Conservation (phyloP, 148 eudicot genomes). For the Cornus suecica region DNA sequence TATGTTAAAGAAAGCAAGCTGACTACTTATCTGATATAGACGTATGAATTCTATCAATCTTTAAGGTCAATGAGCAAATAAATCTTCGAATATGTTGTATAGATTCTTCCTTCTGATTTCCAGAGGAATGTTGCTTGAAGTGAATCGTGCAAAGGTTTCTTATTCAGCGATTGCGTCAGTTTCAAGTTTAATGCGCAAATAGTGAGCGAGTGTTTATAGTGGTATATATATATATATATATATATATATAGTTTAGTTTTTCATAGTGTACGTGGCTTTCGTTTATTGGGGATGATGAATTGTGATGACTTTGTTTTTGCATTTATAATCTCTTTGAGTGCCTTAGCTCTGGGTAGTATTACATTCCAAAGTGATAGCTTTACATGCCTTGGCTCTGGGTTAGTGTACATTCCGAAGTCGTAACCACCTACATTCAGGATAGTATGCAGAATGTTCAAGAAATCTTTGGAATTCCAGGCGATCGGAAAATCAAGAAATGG, state of each 20-base stretch:
- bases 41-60: not conserved
- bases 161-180: too few relatives aligned
- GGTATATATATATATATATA: too few relatives aligned
- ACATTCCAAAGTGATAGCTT: not conserved
- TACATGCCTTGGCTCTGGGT: not conserved
- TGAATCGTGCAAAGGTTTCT: too few relatives aligned
- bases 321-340: not conserved
- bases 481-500: too few relatives aligned
- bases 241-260: too few relatives aligned
- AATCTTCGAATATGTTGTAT: too few relatives aligned
- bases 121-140: too few relatives aligned
- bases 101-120: too few relatives aligned
- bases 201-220: not conserved
- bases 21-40: not conserved
- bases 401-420: not conserved
- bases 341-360: slow-evolving; percentile 1
- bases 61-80: too few relatives aligned
- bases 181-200: not conserved
- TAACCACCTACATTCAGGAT: not conserved
- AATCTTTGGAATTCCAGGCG: not conserved
- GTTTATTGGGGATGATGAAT: not conserved
- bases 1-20: not conserved
- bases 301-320: not conserved
- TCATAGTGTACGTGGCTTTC: not conserved
- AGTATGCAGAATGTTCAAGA: not conserved